A percentile compares a stretch with the other conserved stretches of the same genome.
Evolutionary conservation across 805 yeast species (phyloP).

Genomic region (Wickerhamomyces rabaulensis): DNA sequence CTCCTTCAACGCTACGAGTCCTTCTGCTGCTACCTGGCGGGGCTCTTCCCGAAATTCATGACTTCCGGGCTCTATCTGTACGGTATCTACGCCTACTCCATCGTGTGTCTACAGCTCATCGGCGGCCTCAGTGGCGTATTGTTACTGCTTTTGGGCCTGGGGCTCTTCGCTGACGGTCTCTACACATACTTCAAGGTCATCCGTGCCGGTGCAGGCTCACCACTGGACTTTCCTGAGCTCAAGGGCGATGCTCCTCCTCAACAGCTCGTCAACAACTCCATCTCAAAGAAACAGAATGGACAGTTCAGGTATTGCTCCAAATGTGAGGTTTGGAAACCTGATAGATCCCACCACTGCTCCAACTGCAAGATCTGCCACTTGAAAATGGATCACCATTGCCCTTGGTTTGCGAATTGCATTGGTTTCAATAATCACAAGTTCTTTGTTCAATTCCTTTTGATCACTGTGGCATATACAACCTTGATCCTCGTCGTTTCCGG

Average conservation of each 20-base stretch:
- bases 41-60: slow-evolving; percentile 45
- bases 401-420: slow-evolving; percentile 89
- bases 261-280: slow-evolving; percentile 28
- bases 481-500: slow-evolving; percentile 37
- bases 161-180: slow-evolving; percentile 33
- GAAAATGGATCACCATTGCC: slow-evolving; percentile 92
- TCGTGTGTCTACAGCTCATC: slow-evolving; percentile 20
- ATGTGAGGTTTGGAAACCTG: slow-evolving; percentile 77
- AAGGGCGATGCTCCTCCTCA: slow-evolving; percentile 19
- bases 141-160: slow-evolving; percentile 22
- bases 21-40: slow-evolving; percentile 31
- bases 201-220: slow-evolving; percentile 59
- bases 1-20: slow-evolving; percentile 11
- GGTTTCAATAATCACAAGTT: slow-evolving; percentile 78
- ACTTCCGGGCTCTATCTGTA: slow-evolving; percentile 41
- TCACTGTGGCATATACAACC: slow-evolving; percentile 43
- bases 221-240: slow-evolving; percentile 48
- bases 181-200: slow-evolving; percentile 51
- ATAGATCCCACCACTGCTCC: slow-evolving; percentile 82
- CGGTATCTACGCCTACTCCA: slow-evolving; percentile 38
- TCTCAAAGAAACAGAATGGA: slow-evolving; percentile 51
- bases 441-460: slow-evolving; percentile 68
- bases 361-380: slow-evolving; percentile 64
- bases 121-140: slow-evolving; percentile 12
- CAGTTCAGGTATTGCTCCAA: slow-evolving; percentile 64